A percentile compares a stretch with the other conserved stretches of the same genome.
phyloP scores from a whole-genome alignment of 257 asterid species.

The Anisodus tanguticus region DNA sequence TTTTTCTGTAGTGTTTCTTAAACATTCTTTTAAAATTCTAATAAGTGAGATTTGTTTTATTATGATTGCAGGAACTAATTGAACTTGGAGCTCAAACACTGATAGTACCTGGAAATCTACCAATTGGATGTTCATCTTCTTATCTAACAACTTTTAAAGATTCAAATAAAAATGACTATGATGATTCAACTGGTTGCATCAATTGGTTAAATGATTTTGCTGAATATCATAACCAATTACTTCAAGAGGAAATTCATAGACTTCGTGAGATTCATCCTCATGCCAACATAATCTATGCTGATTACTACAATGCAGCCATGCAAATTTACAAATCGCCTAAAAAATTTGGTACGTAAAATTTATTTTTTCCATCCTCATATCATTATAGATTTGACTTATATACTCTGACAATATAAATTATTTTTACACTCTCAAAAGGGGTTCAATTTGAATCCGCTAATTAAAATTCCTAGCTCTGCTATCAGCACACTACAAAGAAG shows the following conservation, averaged over 20 bases:
- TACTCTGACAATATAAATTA: too few relatives aligned
- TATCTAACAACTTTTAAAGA: background rate
- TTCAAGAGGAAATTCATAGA: slow-evolving; percentile 35
- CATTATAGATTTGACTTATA: too few relatives aligned
- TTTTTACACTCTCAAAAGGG: too few relatives aligned
- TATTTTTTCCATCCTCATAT: too few relatives aligned
- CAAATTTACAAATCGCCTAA: background rate
- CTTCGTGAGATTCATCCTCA: slow-evolving; percentile 36
- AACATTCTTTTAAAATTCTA: too few relatives aligned
- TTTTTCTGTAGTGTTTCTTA: too few relatives aligned
- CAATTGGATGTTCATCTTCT: slow-evolving; percentile 31
- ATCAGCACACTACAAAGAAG: too few relatives aligned
- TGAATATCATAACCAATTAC: slow-evolving; percentile 38
- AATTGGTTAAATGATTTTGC: slow-evolving; percentile 42
- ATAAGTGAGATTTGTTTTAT: background rate
- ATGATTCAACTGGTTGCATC: slow-evolving; percentile 44
- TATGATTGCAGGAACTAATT: slow-evolving; percentile 23
- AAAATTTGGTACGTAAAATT: background rate
- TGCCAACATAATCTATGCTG: slow-evolving; percentile 47
- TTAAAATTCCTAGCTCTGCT: too few relatives aligned
- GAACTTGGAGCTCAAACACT: slow-evolving; percentile 29
- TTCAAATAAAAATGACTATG: slow-evolving; percentile 25
- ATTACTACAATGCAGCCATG: slow-evolving; percentile 48
- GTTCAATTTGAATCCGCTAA: too few relatives aligned
- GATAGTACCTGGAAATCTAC: slow-evolving; percentile 27